These are phyloP conservation scores for Rubia balearica DNA, from an alignment of 305 asterid genomes.

Conservation along the genomic window DNA sequence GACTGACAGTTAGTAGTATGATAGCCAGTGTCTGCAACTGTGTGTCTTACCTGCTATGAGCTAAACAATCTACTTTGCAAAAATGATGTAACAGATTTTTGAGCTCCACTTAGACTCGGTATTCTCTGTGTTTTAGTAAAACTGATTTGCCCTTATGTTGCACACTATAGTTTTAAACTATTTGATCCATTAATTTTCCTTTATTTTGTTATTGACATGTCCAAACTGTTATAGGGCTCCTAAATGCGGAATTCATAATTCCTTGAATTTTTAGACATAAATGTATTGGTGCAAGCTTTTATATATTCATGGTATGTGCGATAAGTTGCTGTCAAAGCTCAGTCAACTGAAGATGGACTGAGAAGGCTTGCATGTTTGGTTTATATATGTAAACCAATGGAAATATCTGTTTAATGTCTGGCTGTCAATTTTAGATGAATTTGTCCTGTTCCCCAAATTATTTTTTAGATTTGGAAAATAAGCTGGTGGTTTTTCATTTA, in stretches of 20 bases:
- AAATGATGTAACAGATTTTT: background rate
- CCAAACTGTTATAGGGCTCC: background rate
- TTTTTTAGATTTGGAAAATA: background rate
- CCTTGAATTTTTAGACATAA: background rate
- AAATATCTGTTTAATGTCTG: background rate
- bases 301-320: background rate
- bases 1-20: background rate
- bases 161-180: background rate
- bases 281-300: background rate
- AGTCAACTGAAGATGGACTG: background rate
- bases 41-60: background rate
- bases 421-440: background rate
- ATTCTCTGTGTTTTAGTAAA: background rate
- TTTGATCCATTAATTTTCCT: background rate
- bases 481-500: slow-evolving; percentile 22
- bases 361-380: background rate
- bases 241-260: too few species aligned
- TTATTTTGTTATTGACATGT: background rate
- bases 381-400: background rate
- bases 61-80: background rate
- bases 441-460: background rate
- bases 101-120: too few species aligned
- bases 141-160: background rate
- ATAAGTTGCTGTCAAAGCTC: background rate
- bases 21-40: background rate